Evolutionary conservation across 2,329 filamentous ascomycete species (phyloP), one percentile per base, ranked within the genome.

Genomic region (Colletotrichum orbiculare): DNA sequence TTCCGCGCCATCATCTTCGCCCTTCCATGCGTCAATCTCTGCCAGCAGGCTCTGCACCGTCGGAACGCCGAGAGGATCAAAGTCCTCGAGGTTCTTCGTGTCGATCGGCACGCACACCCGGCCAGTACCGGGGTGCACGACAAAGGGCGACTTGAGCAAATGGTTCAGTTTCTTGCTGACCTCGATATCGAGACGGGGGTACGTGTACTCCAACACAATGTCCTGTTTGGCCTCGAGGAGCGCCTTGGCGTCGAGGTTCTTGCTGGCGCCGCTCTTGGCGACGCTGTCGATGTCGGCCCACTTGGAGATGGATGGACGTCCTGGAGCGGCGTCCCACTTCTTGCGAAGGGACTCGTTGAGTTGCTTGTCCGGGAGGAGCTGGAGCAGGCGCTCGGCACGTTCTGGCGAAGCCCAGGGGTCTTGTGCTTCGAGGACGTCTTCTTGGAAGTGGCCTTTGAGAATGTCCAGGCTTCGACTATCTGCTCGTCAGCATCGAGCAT

Each of bases 131-230:
- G 96, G 96, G 76, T 99, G 96, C 42, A 99, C 90, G 66, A 97
- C 95, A 74, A 99, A 99, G 0, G 96, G 96, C 67, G 91, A 94
- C 77, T 99, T 99, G 71, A 99, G 89, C 85, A 99, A 88, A 85
- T 99, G 96, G 81, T 97, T 98, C 62, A 97, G 88, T 76, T 97
- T 97, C 83, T 98, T 98, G 74, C 92, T 96, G 75, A 99, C 96
- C 78, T 97, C 94, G 67, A 96, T 94, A 83, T 99, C 96, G 59
- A 99, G 91, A 43, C 96, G 91, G 3, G 96, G 96, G 78, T 99
- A 99, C 7, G 96, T 97, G 80, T 99, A 98, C 79, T 99, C 96
- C 37, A 99, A 87, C 4, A 98, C 90, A 67, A 99, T 92, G 74
- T 98, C 96, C 76, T 97, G 94, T 79, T 97, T 98, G 25, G 94